phyloP scores from a whole-genome alignment of 2,329 filamentous ascomycete genomes.

The Colletotrichum agaves region DNA sequence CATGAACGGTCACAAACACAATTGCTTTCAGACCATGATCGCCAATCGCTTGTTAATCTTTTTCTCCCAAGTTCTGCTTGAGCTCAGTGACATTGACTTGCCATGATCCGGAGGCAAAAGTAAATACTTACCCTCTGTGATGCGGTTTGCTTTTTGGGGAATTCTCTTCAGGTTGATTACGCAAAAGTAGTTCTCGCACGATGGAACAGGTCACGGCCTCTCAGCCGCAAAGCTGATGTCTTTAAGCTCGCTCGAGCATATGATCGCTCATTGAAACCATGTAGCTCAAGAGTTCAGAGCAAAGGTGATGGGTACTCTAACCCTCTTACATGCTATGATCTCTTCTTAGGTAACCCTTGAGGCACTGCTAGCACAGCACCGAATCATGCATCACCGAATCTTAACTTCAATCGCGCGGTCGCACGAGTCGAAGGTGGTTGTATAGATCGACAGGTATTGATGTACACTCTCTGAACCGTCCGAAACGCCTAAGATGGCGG shows the following conservation, averaged over 20 bases:
- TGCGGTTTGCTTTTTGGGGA: neutral
- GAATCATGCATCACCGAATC: neutral
- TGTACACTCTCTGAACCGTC: neutral
- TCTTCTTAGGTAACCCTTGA: no score
- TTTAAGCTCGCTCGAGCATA: neutral
- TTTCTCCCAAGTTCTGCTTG: neutral
- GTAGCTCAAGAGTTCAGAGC: neutral
- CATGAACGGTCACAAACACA: no score
- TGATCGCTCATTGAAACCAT: neutral
- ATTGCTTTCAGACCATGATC: neutral
- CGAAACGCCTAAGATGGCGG: neutral
- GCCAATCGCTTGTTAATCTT: slow-evolving; percentile 7
- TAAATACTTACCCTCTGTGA: neutral
- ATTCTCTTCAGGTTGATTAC: neutral
- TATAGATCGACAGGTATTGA: neutral
- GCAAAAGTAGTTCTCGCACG: neutral
- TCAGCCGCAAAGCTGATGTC: slow-evolving; percentile 2
- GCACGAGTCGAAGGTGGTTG: neutral
- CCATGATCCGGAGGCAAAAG: neutral
- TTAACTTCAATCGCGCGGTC: neutral
- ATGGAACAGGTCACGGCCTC: neutral
- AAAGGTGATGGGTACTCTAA: neutral
- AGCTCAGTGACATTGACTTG: neutral
- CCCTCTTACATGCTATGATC: no score
- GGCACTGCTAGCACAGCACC: no score